Percentiles rank a stretch among this genome's conserved stretches.
These are phyloP conservation scores for Hygrophoropsis aurantiaca DNA, from an alignment of 768 basidiomycete species.

Conservation along the genomic window DNA sequence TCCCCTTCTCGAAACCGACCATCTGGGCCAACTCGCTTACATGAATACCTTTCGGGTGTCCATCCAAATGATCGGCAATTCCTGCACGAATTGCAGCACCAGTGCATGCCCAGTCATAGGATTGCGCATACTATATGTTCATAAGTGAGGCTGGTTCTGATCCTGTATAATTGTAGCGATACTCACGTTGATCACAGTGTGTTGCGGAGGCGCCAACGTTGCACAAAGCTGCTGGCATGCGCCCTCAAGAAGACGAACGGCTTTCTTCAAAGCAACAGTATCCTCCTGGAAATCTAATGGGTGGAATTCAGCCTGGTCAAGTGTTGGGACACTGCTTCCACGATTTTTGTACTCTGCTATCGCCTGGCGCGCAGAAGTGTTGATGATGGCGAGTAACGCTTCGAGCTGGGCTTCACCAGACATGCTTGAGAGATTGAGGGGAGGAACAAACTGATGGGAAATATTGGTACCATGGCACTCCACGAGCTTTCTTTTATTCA, in stretches of 20 bases:
- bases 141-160: background rate
- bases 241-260: constrained; percentile 24
- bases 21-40: constrained; percentile 23
- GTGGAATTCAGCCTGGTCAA: constrained; percentile 19
- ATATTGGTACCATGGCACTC: background rate
- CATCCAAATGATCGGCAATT: constrained; percentile 26
- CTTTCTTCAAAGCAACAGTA: constrained; percentile 21
- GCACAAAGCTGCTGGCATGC: constrained; percentile 26
- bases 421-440: background rate
- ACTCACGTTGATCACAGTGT: constrained; percentile 25
- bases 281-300: constrained; percentile 20
- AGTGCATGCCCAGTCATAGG: constrained; percentile 26
- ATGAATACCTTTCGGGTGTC: constrained; percentile 26
- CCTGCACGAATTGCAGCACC: constrained; percentile 21
- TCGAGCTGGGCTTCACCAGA: constrained; percentile 25
- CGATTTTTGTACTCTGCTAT: constrained; percentile 25
- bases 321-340: constrained; percentile 20
- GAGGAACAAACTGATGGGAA: background rate
- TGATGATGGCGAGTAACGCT: constrained; percentile 31
- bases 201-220: constrained; percentile 26
- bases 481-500: no score
- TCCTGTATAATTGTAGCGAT: background rate
- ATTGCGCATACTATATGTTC: constrained; percentile 8
- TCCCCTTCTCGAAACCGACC: constrained; percentile 23
- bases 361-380: constrained; percentile 22